Evolutionary conservation across 371 early-diverging fungal species (phyloP), one percentile per base, ranked within the genome.

Genomic region (Chytridiales sp.): DNA sequence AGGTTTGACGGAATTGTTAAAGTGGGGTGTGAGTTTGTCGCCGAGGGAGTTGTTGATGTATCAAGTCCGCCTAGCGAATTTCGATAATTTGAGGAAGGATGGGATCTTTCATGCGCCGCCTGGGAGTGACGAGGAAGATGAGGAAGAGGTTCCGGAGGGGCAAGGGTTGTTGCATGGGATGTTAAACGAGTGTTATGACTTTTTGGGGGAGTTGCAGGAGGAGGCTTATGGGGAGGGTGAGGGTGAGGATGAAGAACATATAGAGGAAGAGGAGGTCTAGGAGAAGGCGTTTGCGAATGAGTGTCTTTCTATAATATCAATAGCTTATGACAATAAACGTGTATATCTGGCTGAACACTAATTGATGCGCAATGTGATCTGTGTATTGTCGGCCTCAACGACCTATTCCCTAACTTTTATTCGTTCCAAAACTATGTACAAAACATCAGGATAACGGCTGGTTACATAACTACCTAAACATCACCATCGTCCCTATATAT

Each of bases 151-250:
- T 24, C 92, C 92, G 8, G 92, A 91, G 73, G 95, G 93, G 6
- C 76, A 76, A 60, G 91, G 87, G 15, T 83, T 92, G 26, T 86
- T 92, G 49, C 85, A 87, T 66, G 87, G 87, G 21, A 67, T 93
- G 46, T 75, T 94, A 59, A 87, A 88, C 59, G 90, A 92, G 68
- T 93, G 94, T 64, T 92, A 93, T 58, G 93, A 93, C 66, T 80
- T 92, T 50, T 77, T 92, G 47, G 83, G 85, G 43, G 92, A 89
- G 36, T 34, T 64, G 35, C 57, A 58, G 51, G 43, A 56, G 40
- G 55, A 54, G 29, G 27, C 4, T 6, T 51, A 56, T 11, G 56
- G 22, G 8, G 56, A 56, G 17, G 56, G 27, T 36, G 42, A 34
- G 19, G 49, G 42, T 29, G 13, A 38, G 29, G 56, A 22, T 13